Conservation (phyloP, 306 rosid genomes). For the Prunus mume region DNA sequence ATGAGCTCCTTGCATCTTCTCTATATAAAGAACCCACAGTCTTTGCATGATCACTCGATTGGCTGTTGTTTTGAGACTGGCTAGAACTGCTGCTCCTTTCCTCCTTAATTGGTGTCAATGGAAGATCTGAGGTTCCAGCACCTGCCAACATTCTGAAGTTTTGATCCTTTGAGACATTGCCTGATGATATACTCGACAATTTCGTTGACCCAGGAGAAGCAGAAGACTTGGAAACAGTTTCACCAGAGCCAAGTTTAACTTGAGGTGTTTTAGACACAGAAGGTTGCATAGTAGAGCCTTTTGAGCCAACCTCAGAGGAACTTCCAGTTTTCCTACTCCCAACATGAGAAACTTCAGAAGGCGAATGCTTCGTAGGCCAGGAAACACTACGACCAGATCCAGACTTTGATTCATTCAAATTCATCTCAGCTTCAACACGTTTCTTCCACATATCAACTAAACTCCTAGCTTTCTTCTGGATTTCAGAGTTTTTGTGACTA, state of each 20-base stretch:
- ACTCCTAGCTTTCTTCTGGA: slow-evolving; percentile 76
- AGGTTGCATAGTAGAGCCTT: slow-evolving; percentile 54
- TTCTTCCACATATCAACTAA: slow-evolving; percentile 90
- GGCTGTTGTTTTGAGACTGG: slow-evolving; percentile 79
- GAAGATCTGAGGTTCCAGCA: slow-evolving; percentile 52
- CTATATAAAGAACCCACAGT: slow-evolving; percentile 51
- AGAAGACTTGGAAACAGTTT: slow-evolving; percentile 47
- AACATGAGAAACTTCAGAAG: slow-evolving; percentile 60
- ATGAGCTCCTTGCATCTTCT: slow-evolving; percentile 76
- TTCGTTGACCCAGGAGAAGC: slow-evolving; percentile 45
- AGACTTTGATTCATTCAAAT: slow-evolving; percentile 62
- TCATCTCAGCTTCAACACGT: slow-evolving; percentile 92
- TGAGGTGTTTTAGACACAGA: slow-evolving; percentile 53
- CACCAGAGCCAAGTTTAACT: slow-evolving; percentile 49
- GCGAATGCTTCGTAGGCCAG: slow-evolving; percentile 51
- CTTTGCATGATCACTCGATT: slow-evolving; percentile 77
- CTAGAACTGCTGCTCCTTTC: slow-evolving; percentile 89
- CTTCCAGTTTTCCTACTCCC: slow-evolving; percentile 52
- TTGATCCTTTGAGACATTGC: slow-evolving; percentile 44
- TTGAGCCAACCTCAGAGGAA: slow-evolving; percentile 59
- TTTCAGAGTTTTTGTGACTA: slow-evolving; percentile 63
- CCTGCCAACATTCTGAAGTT: slow-evolving; percentile 33
- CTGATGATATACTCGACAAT: slow-evolving; percentile 38
- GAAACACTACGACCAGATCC: slow-evolving; percentile 53
- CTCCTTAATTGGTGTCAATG: slow-evolving; percentile 64